Conservation (phyloP, 306 rosid species). For the Acacia crassicarpa region DNA sequence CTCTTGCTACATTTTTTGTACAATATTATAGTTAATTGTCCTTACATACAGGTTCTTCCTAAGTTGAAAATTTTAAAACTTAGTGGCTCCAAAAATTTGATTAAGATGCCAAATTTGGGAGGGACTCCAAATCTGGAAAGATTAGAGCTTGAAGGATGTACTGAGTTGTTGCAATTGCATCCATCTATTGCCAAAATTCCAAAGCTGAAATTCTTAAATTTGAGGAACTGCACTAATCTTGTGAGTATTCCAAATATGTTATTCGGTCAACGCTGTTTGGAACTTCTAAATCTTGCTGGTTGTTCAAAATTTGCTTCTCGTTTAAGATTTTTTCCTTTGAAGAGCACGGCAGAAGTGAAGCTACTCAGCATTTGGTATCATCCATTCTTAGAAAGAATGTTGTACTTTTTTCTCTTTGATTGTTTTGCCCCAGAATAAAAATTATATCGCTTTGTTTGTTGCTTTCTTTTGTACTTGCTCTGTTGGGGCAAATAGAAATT, state of each 20-base stretch:
- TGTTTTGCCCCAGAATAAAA: neutral
- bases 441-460: neutral
- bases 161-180: neutral
- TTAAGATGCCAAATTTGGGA: neutral
- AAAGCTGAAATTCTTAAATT: neutral
- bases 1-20: neutral
- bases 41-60: neutral
- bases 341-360: neutral
- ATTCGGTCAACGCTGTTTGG: neutral
- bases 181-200: neutral
- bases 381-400: neutral
- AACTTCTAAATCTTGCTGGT: neutral
- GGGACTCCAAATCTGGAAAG: neutral
- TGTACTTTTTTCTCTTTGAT: neutral
- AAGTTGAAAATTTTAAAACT: neutral
- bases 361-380: neutral
- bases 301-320: neutral
- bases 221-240: neutral
- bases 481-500: neutral
- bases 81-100: neutral
- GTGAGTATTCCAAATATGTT: neutral
- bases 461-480: neutral
- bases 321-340: neutral
- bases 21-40: neutral
- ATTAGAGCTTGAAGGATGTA: neutral